These are phyloP conservation scores for Phytophthora aleatoria DNA, from an alignment of 352 stramenopile genomes.

Conservation along the genomic window DNA sequence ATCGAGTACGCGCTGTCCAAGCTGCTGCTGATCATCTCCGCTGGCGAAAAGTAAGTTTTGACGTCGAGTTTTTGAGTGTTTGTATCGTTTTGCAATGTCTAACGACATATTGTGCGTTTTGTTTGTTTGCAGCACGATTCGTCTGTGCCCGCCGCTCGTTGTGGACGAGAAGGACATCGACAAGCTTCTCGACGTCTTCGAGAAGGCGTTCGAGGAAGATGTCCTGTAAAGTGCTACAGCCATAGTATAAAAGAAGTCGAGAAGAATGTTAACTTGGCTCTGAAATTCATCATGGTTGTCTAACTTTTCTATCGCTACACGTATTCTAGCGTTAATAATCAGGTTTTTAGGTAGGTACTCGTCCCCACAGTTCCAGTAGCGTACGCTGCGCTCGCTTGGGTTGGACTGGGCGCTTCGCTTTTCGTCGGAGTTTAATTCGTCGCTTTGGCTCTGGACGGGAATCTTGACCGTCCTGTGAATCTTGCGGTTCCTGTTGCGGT, in stretches of 20 bases:
- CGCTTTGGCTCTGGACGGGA: slow-evolving; percentile 10
- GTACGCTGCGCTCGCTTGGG: slow-evolving; percentile 40
- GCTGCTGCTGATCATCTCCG: slow-evolving; percentile 83
- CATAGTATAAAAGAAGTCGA: slow-evolving; percentile 12
- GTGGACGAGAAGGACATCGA: slow-evolving; percentile 85
- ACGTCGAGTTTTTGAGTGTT: no score
- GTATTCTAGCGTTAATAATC: no score
- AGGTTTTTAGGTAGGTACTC: background rate
- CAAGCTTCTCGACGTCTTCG: slow-evolving; percentile 66
- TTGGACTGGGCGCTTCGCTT: background rate
- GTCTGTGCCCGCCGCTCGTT: slow-evolving; percentile 82
- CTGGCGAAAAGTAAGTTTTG: slow-evolving; percentile 74
- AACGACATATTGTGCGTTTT: background rate
- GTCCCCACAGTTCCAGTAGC: slow-evolving; percentile 49
- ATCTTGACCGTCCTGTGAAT: slow-evolving; percentile 1
- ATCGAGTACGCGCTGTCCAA: slow-evolving; percentile 78
- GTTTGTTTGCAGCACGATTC: slow-evolving; percentile 57
- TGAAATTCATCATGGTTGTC: background rate
- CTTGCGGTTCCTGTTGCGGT: slow-evolving; percentile 18
- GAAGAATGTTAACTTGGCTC: background rate
- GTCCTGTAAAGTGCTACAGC: slow-evolving; percentile 44
- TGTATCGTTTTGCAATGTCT: background rate
- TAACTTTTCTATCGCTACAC: slow-evolving; percentile 1
- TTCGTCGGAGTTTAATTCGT: slow-evolving; percentile 27
- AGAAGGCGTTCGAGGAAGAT: slow-evolving; percentile 64